These are phyloP conservation scores for Knoxdaviesia proteae DNA, from an alignment of 2,329 filamentous ascomycete genomes.

Conservation along the genomic window DNA sequence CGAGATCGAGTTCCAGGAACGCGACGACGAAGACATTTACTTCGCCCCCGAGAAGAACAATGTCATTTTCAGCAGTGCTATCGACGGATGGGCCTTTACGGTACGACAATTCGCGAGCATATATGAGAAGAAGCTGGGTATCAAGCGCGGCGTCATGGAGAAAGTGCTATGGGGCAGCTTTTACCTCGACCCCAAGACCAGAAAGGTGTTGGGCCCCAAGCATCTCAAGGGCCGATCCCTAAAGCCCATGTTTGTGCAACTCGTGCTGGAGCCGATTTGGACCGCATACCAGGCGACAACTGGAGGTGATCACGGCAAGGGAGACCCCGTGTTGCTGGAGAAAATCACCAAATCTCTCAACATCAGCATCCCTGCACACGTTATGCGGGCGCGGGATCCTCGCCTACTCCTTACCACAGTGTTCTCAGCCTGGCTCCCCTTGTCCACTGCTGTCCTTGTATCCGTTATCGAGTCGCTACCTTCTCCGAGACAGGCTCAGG, in stretches of 20 bases:
- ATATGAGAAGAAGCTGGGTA: conserved; percentile 92
- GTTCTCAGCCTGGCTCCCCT: conserved; percentile 74
- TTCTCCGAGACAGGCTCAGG: conserved; percentile 62
- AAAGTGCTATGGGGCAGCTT: conserved; percentile 95
- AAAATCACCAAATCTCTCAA: conserved; percentile 88
- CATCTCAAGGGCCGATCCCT: conserved; percentile 80
- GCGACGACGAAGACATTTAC: conserved; percentile 90
- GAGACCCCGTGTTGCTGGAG: conserved; percentile 63
- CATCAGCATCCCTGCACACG: conserved; percentile 65
- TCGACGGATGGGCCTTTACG: conserved; percentile 98
- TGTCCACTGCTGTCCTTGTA: conserved; percentile 81
- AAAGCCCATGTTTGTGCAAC: conserved; percentile 93
- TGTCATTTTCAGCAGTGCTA: conserved; percentile 93
- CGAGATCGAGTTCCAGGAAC: conserved; percentile 61
- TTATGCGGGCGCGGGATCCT: conserved; percentile 67
- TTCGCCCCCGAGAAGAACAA: conserved; percentile 98
- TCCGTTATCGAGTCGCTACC: conserved; percentile 87
- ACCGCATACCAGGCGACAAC: conserved; percentile 82
- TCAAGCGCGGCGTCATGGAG: conserved; percentile 72
- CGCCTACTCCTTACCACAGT: conserved; percentile 67
- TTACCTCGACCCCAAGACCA: conserved; percentile 92
- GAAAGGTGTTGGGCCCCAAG: conserved; percentile 73
- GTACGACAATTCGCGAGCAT: conserved; percentile 80
- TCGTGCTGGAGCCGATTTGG: conserved; percentile 92
- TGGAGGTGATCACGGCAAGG: conserved; percentile 62